Base-by-base conservation (phyloP, 2,329 filamentous ascomycete species). In the Chlorencoelia australis region DNA sequence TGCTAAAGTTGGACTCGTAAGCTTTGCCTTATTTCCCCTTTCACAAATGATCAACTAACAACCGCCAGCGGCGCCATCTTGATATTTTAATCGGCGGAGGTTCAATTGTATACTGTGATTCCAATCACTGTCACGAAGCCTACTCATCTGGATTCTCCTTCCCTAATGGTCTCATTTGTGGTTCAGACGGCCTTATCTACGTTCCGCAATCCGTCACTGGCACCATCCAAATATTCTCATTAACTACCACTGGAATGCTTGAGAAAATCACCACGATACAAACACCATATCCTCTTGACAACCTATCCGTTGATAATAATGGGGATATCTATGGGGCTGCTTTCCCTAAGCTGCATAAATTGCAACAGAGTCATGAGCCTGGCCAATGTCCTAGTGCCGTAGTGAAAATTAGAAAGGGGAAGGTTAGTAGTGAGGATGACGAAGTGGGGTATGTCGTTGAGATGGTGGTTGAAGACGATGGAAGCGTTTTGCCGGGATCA, bases 301-400 rank as follows among this genome's bases (percentile, higher is more conserved):
- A 62, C 25, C 35, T 62, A 7, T 54, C 53, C 1, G 40, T 60
- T n/a, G 59, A 62, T 37, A 42, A 39, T 3, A 50, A 59, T 15
- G 59, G 59, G 1, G 53, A 59, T 21, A 50, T 62, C 22, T 53
- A 52, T 37, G 57, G 47, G 3, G 57, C 57, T 3, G 51, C 46
- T 3, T 40, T 62, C 28, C 58, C 60, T 0, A 48, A 57, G 27
- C 5, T 37, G 1, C 27, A 50, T 5, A 43, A 46, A 15, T 44
- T 52, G 14, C 3, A 47, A 7, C 32, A 46, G 18, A 39, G 37
- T 10, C 43, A 53, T 19, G 52, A 50, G n/a, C 41, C 49, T 9
- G 39, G 30, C 2, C 13, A 30, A 15, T 5, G 26, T 19, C 17
- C 21, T 19, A 8, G 26, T 2, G 27, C 37, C 7, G 27, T 36